A percentile compares a stretch with the other conserved stretches of the same genome.
Evolutionary conservation across 2,329 filamentous ascomycete genomes (phyloP).

Genomic region (Colletotrichum euphorbiae): DNA sequence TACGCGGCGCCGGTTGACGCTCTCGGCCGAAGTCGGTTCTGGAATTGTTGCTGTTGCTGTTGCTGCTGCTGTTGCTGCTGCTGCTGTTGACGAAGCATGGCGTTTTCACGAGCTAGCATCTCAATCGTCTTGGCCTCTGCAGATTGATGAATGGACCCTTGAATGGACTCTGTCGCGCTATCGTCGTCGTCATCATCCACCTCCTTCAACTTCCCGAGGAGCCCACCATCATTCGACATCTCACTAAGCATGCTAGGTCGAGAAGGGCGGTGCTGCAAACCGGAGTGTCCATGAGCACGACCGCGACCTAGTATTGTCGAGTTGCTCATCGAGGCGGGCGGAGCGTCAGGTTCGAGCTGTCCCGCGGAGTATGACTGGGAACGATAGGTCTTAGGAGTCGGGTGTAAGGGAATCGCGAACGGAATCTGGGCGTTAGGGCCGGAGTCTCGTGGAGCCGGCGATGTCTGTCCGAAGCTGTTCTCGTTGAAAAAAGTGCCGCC

Average conservation of each 20-base stretch:
- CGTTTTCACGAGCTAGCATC: constrained; percentile 71
- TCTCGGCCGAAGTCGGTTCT: constrained; percentile 66
- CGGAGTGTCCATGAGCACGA: constrained; percentile 67
- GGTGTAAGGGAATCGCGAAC: constrained; percentile 88
- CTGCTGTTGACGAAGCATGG: constrained; percentile 66
- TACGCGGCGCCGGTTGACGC: constrained; percentile 68
- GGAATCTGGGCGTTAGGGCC: constrained; percentile 76
- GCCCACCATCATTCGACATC: constrained; percentile 72
- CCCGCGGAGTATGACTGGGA: constrained; percentile 98
- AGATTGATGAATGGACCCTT: constrained; percentile 65
- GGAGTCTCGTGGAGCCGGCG: constrained; percentile 63
- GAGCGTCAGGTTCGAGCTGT: constrained; percentile 79
- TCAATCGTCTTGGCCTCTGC: constrained; percentile 73
- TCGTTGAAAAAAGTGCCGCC: constrained; percentile 63
- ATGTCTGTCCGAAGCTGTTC: constrained; percentile 58
- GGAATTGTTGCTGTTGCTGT: constrained; percentile 63
- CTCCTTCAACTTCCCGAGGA: constrained; percentile 77
- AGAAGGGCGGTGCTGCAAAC: constrained; percentile 84
- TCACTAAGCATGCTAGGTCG: constrained; percentile 81
- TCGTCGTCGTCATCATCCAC: constrained; percentile 75
- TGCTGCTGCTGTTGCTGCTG: constrained; percentile 51
- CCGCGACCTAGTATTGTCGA: constrained; percentile 64
- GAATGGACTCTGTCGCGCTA: constrained; percentile 66
- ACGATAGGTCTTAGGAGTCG: constrained; percentile 91
- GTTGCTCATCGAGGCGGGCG: constrained; percentile 55